Evolutionary conservation across 768 basidiomycete genomes (phyloP).

Genomic region (Punctularia strigosozonata): DNA sequence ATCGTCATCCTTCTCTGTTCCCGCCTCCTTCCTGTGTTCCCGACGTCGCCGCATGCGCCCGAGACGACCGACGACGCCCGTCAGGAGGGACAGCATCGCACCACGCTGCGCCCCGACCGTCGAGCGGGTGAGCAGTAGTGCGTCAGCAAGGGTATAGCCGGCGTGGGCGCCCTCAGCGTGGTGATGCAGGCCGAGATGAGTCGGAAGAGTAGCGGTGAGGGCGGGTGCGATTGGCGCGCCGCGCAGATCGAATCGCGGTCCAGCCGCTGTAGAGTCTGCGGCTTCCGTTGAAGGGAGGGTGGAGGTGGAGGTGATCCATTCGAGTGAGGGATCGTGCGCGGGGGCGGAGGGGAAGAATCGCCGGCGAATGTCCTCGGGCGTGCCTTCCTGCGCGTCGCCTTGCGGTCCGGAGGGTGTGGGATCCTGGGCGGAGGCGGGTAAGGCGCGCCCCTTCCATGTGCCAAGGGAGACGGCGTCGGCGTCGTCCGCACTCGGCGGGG

Average conservation of each 20-base stretch:
- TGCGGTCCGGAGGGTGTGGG: background rate
- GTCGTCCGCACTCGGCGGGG: conserved; percentile 30
- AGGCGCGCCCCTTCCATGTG: conserved; percentile 18
- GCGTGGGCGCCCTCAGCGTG: conserved; percentile 73
- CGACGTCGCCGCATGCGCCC: conserved; percentile 17
- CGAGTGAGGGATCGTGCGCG: conserved; percentile 58
- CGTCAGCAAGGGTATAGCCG: conserved; percentile 82
- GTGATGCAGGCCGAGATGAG: conserved; percentile 84
- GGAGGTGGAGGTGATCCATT: conserved; percentile 53
- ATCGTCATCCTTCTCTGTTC: too few species aligned
- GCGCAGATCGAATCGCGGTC: conserved; percentile 54
- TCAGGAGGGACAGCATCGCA: conserved; percentile 66
- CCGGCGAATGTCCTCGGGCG: conserved; percentile 72
- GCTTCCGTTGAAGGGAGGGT: conserved; percentile 8
- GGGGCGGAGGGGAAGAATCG: conserved; percentile 73
- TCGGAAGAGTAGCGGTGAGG: conserved; percentile 50
- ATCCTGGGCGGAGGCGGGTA: background rate
- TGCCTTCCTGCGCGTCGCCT: conserved; percentile 42
- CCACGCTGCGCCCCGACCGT: conserved; percentile 78
- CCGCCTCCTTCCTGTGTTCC: conserved; percentile 17
- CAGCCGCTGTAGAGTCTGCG: conserved; percentile 19
- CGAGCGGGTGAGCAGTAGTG: conserved; percentile 69
- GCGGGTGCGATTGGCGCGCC: conserved; percentile 54
- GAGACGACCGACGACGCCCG: conserved; percentile 35
- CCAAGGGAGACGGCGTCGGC: conserved; percentile 26